phyloP scores from a whole-genome alignment of 2,329 filamentous ascomycete species.

The Thermothelomyces thermophilus region DNA sequence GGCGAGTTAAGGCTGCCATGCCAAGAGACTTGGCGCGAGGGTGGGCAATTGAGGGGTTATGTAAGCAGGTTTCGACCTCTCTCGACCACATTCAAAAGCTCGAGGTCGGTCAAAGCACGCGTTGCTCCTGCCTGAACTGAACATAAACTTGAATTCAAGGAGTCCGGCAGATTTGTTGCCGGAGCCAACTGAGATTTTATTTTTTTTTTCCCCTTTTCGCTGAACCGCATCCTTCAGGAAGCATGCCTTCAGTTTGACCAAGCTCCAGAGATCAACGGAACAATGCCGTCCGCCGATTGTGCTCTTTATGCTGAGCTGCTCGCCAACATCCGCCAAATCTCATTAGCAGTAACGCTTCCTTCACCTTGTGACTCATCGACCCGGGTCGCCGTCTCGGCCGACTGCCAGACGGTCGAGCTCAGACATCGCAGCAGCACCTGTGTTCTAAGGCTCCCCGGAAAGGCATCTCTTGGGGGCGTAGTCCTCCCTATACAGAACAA shows the following conservation, averaged over 20 bases:
- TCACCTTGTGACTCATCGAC: constrained; percentile 39
- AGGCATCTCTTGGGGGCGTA: constrained; percentile 27
- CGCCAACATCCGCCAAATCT: constrained; percentile 57
- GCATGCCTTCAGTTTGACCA: neutral
- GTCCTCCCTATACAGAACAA: constrained; percentile 30
- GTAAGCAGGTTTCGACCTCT: constrained; percentile 12
- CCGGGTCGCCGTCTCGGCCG: constrained; percentile 36
- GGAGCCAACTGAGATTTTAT: too few species aligned
- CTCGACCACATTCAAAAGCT: too few species aligned
- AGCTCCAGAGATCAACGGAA: neutral
- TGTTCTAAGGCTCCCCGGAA: constrained; percentile 39
- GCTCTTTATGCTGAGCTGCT: constrained; percentile 60
- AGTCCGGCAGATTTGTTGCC: too few species aligned
- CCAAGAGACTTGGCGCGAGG: constrained; percentile 11
- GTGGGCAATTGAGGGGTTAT: constrained; percentile 2
- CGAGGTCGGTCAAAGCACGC: too few species aligned
- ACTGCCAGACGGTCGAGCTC: constrained; percentile 42
- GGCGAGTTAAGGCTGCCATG: constrained; percentile 9
- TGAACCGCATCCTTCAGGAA: too few species aligned
- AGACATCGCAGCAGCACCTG: constrained; percentile 37
- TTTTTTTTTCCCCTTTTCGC: too few species aligned
- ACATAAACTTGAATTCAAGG: too few species aligned
- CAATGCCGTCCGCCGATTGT: neutral
- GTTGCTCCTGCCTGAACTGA: neutral
- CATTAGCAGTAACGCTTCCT: constrained; percentile 47